Base-by-base conservation (phyloP, 148 eudicot species). In the Rheum nobile region DNA sequence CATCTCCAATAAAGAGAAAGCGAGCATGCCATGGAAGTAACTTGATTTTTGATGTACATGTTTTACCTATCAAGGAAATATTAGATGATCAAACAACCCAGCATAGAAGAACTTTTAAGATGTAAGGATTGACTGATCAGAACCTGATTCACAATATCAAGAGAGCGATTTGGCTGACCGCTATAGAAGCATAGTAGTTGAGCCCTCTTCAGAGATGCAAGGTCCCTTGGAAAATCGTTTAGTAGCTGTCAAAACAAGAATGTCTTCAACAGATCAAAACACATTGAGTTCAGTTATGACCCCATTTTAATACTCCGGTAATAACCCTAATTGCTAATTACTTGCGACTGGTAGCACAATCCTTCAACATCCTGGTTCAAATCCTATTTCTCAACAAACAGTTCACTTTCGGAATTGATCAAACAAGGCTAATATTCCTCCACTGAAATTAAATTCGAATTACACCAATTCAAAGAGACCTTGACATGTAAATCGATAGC, bases 131-230 rank as follows among this genome's bases (percentile, higher is more conserved):
- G 39, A 34, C 16, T 65, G 39, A 74, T 74, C 37, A 38, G 39
- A 77, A 95, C 98, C 98, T 91, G 90, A 76, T 95, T 77, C 32
- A 91, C 93, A 72, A 95, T 87, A 59, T 88, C 78, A 77, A 95
- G 81, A 28, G 80, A 91, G 17, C 82, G 83, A 76, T 82, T 86
- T 38, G 90, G 84, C 80, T 86, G 88, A 75, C 91, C 98, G 93
- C 90, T 88, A 81, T 91, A 95, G 79, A 95, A 95, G 76, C 92
- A 88, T 50, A 91, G 85, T 52, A 91, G 54, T 84, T 95, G 98
- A 81, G 89, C 93, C 83, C 96, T 86, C 83, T 88, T 91, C 74
- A 95, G 81, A 73, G 98, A 91, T 43, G 71, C 81, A 67, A 95
- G 74, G 72, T 95, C 98, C 81, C 82, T 88, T 14, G 98, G 98